A percentile compares a stretch with the other conserved stretches of the same genome.
Evolutionary conservation across 495 filamentous ascomycete species (phyloP).

Genomic region (Rusavskia elegans): DNA sequence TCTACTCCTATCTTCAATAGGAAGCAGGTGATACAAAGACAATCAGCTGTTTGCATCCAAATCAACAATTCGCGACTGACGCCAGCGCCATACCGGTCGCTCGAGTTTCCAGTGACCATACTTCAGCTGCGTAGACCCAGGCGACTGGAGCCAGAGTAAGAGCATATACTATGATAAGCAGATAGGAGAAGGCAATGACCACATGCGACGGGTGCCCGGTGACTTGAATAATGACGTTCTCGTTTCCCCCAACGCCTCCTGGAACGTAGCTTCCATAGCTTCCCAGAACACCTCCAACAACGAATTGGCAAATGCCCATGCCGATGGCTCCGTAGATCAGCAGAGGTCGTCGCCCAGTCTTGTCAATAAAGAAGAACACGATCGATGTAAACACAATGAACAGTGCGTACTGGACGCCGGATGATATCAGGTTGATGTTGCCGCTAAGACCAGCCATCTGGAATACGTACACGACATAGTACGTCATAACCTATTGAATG

Average conservation of each 20-base stretch:
- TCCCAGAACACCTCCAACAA: constrained; percentile 38
- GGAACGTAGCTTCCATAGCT: constrained; percentile 38
- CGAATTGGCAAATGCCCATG: constrained; percentile 38
- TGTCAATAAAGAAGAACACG: constrained; percentile 59
- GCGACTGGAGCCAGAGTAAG: constrained; percentile 54
- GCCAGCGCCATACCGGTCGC: constrained; percentile 56
- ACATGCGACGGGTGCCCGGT: constrained; percentile 45
- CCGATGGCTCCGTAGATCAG: constrained; percentile 53
- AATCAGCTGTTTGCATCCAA: too few species aligned
- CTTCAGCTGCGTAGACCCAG: constrained; percentile 65
- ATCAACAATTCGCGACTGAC: constrained; percentile 41
- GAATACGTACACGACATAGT: constrained; percentile 61
- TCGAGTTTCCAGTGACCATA: constrained; percentile 59
- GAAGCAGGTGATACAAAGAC: too few species aligned
- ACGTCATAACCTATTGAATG: constrained; percentile 35
- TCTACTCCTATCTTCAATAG: too few species aligned
- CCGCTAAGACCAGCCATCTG: constrained; percentile 44
- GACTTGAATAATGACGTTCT: constrained; percentile 49
- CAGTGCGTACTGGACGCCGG: constrained; percentile 58
- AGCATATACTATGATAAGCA: constrained; percentile 63
- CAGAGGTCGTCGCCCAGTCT: constrained; percentile 53
- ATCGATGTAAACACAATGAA: constrained; percentile 55
- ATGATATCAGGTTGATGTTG: constrained; percentile 50
- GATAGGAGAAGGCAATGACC: constrained; percentile 63
- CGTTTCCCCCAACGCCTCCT: constrained; percentile 44